Evolutionary conservation across 306 rosid species (phyloP), one percentile per base, ranked within the genome.

Genomic region (Erythrophleum fordii): DNA sequence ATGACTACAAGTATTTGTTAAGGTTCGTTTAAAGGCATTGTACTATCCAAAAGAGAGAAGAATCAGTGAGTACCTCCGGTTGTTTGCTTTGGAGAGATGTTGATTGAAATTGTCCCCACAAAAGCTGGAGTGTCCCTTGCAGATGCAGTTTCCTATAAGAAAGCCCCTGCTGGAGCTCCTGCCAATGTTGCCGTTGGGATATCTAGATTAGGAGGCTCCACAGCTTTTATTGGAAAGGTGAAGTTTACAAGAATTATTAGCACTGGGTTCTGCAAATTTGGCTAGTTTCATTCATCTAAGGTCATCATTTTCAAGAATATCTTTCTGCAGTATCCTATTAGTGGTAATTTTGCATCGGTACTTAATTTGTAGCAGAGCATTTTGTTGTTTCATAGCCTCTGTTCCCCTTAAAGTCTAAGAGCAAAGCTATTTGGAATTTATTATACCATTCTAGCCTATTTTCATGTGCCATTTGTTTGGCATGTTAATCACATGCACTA

Each of bases 171-270:
- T 78, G 82, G 86, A 45, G 81, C 79, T 17, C 75, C 85, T 78
- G 76, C 86, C 3, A 82, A 42, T 69, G 81, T 85, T 73, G 84
- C 84, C 35, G 22, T 85, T 69, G 75, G 66, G 74, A 69, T 78
- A 18, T 79, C 86, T 48, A 85, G 86, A 52, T 29, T 82, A 16
- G 81, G 88, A 68, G 75, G 72, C 20, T 78, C 72, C 0, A 9
- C 81, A 39, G 84, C 88, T 78, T 85, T 82, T 64, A 85, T 85
- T 68, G 86, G 83, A 75, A 74, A 85, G 88, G 88, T 85, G 73
- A 68, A 45, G 49, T 28, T 75, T 71, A 39, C 3, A 1, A 68
- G 0, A 56, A 48, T 53, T 31, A 65, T 62, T 64, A 34, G 6
- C 60, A 6, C 4, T 69, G 4, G 10, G 11, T 55, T 18, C 6